Base-by-base conservation (phyloP, 2,329 filamentous ascomycete genomes). In the Aureobasidium leucospermi region DNA sequence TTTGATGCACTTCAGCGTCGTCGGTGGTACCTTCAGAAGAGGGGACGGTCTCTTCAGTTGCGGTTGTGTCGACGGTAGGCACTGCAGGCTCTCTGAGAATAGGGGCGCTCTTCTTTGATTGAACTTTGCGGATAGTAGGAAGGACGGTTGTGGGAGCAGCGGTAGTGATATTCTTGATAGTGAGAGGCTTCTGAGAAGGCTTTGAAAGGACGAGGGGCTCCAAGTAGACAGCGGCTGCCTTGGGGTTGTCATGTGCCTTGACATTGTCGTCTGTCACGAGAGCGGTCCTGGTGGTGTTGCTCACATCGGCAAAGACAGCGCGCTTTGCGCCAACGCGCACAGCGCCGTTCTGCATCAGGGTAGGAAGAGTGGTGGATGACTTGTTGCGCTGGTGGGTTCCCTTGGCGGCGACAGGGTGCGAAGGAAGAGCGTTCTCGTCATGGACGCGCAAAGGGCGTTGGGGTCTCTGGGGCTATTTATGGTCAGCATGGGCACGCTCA, bases 341-440 rank as follows among this genome's bases (percentile, higher is more conserved):
- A 41, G 78, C 79, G 60, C 76, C 79, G 52, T 78, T 79, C 63
- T 80, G 76, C 62, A 80, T 70, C 61, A 82, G 68, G 65, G 78
- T 78, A 48, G 75, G 89, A 65, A 80, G 81, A 74, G 74, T 87
- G 73, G 73, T 85, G 36, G 81, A 85, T 8, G 91, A 95, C 75
- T 96, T 96, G 76, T 90, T 87, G 63, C 88, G 87, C 67, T 90
- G 86, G 67, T 95, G 89, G 63, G 91, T 76, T 57, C 81, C 76
- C 70, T 85, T 85, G 45, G 72, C 74, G 58, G 77, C 72, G 56
- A 72, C 66, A 10, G 71, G 70, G 16, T 48, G 55, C 11, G 55
- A 58, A 13, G 66, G 68, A n/a, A 78, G 73, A 61, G 79, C 75
- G 73, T 94, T 94, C 75, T 95, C 90, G 75, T 90, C 87, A 70